Evolutionary conservation across 345 rosid species (phyloP).

Genomic region (Toxicodendron radicans): DNA sequence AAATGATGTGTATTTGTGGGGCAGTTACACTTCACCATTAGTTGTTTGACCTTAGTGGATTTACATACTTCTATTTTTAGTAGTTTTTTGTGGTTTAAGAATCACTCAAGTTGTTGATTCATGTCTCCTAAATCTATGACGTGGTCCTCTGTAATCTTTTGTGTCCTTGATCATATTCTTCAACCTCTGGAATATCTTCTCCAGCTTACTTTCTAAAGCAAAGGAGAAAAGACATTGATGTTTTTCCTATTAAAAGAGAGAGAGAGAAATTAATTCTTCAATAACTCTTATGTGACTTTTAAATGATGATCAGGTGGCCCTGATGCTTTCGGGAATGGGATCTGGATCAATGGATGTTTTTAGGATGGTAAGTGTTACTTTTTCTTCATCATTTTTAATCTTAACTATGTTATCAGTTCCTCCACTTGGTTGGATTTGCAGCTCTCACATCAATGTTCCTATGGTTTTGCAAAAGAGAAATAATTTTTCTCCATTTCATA

Average conservation of each 20-base stretch:
- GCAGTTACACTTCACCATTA: neutral
- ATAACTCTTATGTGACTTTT: slow-evolving; percentile 11
- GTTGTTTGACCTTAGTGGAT: too few relatives aligned
- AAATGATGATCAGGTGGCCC: slow-evolving; percentile 66
- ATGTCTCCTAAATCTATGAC: too few relatives aligned
- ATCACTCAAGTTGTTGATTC: too few relatives aligned
- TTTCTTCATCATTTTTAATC: neutral
- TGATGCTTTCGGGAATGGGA: slow-evolving; percentile 99
- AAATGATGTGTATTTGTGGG: neutral
- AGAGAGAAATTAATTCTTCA: neutral
- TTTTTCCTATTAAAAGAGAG: neutral
- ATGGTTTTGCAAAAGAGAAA: neutral
- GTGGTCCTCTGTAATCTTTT: too few relatives aligned
- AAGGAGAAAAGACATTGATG: too few relatives aligned
- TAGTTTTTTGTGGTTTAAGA: too few relatives aligned
- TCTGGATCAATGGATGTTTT: slow-evolving; percentile 69
- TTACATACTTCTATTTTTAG: too few relatives aligned
- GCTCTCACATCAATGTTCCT: neutral
- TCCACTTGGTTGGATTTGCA: neutral
- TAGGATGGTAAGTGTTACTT: slow-evolving; percentile 62
- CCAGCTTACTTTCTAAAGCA: too few relatives aligned
- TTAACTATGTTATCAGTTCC: neutral
- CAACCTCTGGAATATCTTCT: too few relatives aligned
- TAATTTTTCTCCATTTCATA: neutral
- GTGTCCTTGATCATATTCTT: too few relatives aligned